Percentiles rank a stretch among this genome's conserved stretches.
Evolutionary conservation across 1,139 yeast species (phyloP).

Genomic region (Torulaspora pretoriensis): DNA sequence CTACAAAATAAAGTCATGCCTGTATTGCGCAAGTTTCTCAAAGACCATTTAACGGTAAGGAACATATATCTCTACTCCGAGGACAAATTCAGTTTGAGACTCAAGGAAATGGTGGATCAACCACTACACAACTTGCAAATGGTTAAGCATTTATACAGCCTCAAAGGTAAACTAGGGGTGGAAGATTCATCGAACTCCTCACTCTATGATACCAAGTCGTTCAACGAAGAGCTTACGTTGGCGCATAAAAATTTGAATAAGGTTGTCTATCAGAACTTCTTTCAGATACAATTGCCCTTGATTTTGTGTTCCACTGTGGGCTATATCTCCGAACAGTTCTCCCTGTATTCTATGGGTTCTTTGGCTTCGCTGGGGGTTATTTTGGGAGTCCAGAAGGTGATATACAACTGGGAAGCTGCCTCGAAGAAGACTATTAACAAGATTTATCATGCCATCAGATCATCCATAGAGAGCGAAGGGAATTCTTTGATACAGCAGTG

Average conservation of each 20-base stretch:
- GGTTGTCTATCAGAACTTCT: conserved; percentile 27
- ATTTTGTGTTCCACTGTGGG: conserved; percentile 29
- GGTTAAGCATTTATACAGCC: conserved; percentile 13
- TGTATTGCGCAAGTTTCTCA: conserved; percentile 13
- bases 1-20: conserved; percentile 32
- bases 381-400: conserved; percentile 34
- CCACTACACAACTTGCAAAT: conserved; percentile 20
- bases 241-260: conserved; percentile 30
- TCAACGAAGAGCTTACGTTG: conserved; percentile 20
- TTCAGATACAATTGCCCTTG: conserved; percentile 35
- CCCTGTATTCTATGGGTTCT: conserved; percentile 34
- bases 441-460: conserved; percentile 9
- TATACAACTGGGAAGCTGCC: conserved; percentile 27
- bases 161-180: conserved; percentile 11
- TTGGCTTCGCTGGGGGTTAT: conserved; percentile 33
- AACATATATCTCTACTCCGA: conserved; percentile 27
- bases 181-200: conserved; percentile 11
- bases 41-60: conserved; percentile 20
- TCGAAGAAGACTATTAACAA: conserved; percentile 1
- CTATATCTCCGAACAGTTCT: conserved; percentile 28
- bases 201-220: conserved; percentile 20
- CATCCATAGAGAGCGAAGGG: conserved; percentile 23
- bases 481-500: conserved; percentile 18
- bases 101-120: conserved; percentile 30
- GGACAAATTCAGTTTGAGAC: conserved; percentile 27